Percentiles rank a stretch among this genome's conserved stretches.
Conservation (phyloP, 2,329 filamentous ascomycete genomes). For the Diaporthe ampelina region DNA sequence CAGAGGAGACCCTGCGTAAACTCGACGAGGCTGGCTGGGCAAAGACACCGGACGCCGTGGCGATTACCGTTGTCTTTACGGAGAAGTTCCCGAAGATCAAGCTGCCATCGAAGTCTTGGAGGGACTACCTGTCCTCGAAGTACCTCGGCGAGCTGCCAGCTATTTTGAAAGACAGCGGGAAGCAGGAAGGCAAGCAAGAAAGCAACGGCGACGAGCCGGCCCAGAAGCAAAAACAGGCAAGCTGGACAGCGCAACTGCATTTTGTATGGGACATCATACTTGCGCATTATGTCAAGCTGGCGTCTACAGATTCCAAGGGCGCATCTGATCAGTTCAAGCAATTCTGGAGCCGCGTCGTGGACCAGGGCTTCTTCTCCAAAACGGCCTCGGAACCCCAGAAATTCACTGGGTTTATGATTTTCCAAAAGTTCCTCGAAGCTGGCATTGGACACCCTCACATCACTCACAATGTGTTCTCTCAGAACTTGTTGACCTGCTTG, state of each 20-base stretch:
- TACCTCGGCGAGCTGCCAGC: slow-evolving; percentile 79
- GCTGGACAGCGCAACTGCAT: slow-evolving; percentile 84
- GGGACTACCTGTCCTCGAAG: slow-evolving; percentile 79
- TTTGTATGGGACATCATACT: slow-evolving; percentile 91
- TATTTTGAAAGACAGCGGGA: slow-evolving; percentile 82
- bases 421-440: slow-evolving; percentile 78
- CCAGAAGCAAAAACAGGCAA: slow-evolving; percentile 72
- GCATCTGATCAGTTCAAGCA: slow-evolving; percentile 71
- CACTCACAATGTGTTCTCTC: slow-evolving; percentile 78
- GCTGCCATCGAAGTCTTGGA: slow-evolving; percentile 80
- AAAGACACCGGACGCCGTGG: slow-evolving; percentile 89
- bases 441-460: slow-evolving; percentile 63
- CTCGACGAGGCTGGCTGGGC: slow-evolving; percentile 76
- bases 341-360: slow-evolving; percentile 90
- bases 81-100: slow-evolving; percentile 74
- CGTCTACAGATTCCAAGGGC: slow-evolving; percentile 49
- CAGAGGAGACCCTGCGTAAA: slow-evolving; percentile 72
- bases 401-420: slow-evolving; percentile 90
- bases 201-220: slow-evolving; percentile 57
- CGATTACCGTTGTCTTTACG: slow-evolving; percentile 84
- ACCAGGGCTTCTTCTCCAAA: slow-evolving; percentile 87
- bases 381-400: slow-evolving; percentile 90
- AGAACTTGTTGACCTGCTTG: slow-evolving; percentile 84
- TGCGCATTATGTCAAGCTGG: slow-evolving; percentile 60
- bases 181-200: slow-evolving; percentile 63